Evolutionary conservation across 1,284 basidiomycete genomes (phyloP), one percentile per base, ranked within the genome.

Genomic region (Ceratobasidium sp.): DNA sequence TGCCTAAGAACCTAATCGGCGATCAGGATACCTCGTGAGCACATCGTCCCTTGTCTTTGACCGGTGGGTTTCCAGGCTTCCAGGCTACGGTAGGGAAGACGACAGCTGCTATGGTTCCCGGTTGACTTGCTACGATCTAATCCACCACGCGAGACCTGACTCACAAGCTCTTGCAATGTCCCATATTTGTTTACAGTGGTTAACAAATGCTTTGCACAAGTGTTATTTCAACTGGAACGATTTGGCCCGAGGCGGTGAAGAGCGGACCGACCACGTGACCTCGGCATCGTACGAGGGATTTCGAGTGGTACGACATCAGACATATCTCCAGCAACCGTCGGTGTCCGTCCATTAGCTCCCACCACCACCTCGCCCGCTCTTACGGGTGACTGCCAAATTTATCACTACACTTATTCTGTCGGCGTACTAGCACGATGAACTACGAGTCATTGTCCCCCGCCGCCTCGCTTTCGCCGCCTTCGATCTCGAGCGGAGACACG

Each of bases 401-500:
- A 45, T 22, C 22, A n/a, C 43, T 32, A 32, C 52, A 15, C 17
- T 54, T n/a, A n/a, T 25, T 54, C 15, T 38, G 22, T 54, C 34
- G n/a, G 32, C 3, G 12, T 20, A 13, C 27, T 25, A 42, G 35
- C 27, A 40, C 50, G 49, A 68, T 68, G 64, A 68, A 68, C 64
- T 68, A 55, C 52, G 64, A 68, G 29, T 42, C 64, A 25, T 42
- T 68, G 20, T 68, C 64, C 13, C 64, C 64, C 34, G 64, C 64
- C 52, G 64, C 52, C 10, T 68, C 64, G 40, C 52, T 68, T 12
- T 68, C 64, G 64, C 64, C 64, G 17, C 64, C 64, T 17, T 68
- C 64, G 3, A 68, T 68, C n/a, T 68, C 64, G 52, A 55, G 52
- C 34, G 64, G 64, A 27, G 64, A 68, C 42, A 68, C 64, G 15